These are phyloP conservation scores for Microbotryomycetes sp. DNA, from an alignment of 1,284 basidiomycete genomes.

Conservation along the genomic window DNA sequence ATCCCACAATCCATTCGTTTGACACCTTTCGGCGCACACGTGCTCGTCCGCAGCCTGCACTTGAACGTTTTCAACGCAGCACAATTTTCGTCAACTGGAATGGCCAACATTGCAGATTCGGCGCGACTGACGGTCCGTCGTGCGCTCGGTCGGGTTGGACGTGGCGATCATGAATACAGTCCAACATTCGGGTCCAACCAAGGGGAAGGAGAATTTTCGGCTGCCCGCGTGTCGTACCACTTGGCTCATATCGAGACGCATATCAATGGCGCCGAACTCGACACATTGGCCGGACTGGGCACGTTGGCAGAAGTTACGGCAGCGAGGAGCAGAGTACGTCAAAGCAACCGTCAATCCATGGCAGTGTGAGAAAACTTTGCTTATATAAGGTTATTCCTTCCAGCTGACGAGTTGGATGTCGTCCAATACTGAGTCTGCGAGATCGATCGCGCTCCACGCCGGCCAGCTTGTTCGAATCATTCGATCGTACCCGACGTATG, in stretches of 20 bases:
- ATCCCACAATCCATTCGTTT: background rate
- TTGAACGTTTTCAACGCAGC: background rate
- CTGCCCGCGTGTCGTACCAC: slow-evolving; percentile 3
- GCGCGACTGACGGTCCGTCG: slow-evolving; percentile 1
- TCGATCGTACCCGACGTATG: slow-evolving; percentile 1
- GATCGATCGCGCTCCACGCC: slow-evolving; percentile 6
- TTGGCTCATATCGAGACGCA: slow-evolving; percentile 8
- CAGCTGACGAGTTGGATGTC: slow-evolving; percentile 3
- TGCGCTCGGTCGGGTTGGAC: slow-evolving; percentile 4
- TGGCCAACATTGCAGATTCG: slow-evolving; percentile 1
- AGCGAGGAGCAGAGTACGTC: background rate
- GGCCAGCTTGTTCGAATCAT: slow-evolving; percentile 5
- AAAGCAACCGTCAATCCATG: background rate
- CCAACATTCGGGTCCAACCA: slow-evolving; percentile 1
- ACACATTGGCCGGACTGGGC: slow-evolving; percentile 4
- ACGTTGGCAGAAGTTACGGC: background rate
- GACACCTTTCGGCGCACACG: slow-evolving; percentile 1
- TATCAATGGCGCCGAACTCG: slow-evolving; percentile 3
- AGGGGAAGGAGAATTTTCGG: slow-evolving; percentile 1
- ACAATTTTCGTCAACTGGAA: background rate
- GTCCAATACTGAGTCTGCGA: background rate
- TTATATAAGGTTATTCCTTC: background rate
- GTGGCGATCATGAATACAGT: slow-evolving; percentile 5
- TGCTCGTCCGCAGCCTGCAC: slow-evolving; percentile 2
- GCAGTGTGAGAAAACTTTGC: background rate